Evolutionary conservation across 2,329 filamentous ascomycete species (phyloP).

Genomic region (Fusarium penzigii): DNA sequence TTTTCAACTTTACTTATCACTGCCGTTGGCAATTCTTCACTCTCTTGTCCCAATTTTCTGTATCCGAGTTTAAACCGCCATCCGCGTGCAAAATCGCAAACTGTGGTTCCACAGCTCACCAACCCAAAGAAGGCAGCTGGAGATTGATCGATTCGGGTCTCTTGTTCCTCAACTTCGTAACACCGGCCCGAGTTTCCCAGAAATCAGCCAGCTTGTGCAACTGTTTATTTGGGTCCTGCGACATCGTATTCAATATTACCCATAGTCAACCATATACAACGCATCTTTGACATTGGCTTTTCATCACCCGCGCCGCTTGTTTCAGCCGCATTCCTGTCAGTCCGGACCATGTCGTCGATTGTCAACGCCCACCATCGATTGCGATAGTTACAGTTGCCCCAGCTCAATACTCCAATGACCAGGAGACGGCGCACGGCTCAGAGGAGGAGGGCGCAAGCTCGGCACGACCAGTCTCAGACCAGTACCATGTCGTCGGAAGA

Average conservation of each 20-base stretch:
- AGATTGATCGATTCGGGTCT: too few species aligned
- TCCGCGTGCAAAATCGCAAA: too few species aligned
- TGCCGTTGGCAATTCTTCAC: too few species aligned
- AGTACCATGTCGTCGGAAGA: constrained; percentile 37
- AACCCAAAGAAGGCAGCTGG: too few species aligned
- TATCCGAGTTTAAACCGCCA: too few species aligned
- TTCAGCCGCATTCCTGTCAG: constrained; percentile 12
- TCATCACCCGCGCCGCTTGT: constrained; percentile 18
- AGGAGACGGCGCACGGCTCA: constrained; percentile 34
- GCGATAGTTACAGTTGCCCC: constrained; percentile 18
- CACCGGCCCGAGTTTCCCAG: too few species aligned
- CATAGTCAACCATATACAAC: not conserved
- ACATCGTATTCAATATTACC: not conserved
- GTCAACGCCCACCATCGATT: constrained; percentile 14
- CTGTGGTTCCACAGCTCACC: too few species aligned
- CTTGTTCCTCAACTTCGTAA: too few species aligned
- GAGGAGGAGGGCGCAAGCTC: constrained; percentile 26
- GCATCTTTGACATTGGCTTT: constrained; percentile 3
- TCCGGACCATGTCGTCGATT: constrained; percentile 25
- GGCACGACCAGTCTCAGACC: constrained; percentile 25
- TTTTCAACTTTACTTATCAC: too few species aligned
- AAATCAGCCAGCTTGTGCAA: not conserved
- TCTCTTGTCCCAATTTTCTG: too few species aligned
- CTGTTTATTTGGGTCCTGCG: not conserved
- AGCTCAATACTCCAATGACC: constrained; percentile 34